A percentile compares a stretch with the other conserved stretches of the same genome.
These are phyloP conservation scores for Nymphaea thermarum DNA, from an alignment of 164 flowering plant species.

Conservation along the genomic window DNA sequence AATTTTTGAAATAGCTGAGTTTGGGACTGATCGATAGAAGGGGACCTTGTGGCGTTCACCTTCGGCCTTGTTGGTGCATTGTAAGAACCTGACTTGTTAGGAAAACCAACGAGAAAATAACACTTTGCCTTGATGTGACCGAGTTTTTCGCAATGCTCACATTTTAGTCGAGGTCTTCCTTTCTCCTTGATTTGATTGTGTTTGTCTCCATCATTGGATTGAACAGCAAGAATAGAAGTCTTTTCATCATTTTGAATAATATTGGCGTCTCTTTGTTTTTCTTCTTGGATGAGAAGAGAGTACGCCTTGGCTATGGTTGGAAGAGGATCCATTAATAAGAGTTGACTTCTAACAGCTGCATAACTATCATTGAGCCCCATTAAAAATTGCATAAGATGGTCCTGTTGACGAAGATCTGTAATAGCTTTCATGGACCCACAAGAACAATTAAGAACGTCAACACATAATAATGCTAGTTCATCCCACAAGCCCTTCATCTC, in stretches of 20 bases:
- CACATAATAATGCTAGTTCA: constrained; percentile 1
- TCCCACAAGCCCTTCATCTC: constrained; percentile 12
- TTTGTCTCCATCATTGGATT: neutral
- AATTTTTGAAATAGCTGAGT: neutral
- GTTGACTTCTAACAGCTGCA: neutral
- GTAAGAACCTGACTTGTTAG: neutral
- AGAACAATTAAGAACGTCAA: neutral
- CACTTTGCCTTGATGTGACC: neutral
- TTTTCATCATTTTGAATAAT: neutral
- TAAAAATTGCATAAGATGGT: too few species aligned
- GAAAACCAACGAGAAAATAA: neutral
- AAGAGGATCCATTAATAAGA: neutral
- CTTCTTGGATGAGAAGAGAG: neutral
- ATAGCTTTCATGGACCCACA: constrained; percentile 5
- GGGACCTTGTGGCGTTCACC: neutral
- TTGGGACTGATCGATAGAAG: neutral
- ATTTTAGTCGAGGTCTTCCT: neutral
- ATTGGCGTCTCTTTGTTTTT: neutral
- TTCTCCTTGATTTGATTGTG: neutral
- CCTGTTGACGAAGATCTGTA: neutral
- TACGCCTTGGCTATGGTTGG: neutral
- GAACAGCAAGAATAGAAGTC: neutral
- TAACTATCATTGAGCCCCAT: too few species aligned
- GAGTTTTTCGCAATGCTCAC: neutral
- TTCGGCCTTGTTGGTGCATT: neutral